Base-by-base conservation (phyloP, 371 early-diverging fungal species). In the Mycotypha africana region DNA sequence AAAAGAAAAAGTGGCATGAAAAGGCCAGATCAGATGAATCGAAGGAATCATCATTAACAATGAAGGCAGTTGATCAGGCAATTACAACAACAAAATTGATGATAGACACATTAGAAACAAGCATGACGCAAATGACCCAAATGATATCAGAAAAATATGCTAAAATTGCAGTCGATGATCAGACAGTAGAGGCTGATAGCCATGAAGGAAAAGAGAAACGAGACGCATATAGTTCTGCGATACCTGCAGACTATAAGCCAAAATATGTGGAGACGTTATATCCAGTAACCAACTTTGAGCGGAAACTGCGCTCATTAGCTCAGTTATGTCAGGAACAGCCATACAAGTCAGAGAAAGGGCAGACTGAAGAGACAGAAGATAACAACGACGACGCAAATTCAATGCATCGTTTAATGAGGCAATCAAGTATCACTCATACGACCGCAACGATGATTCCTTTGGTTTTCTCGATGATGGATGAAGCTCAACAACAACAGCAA, bases 261-360 rank as follows among this genome's bases (percentile, higher is more conserved):
- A 61, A 51, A 21, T 62, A 49, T n/a, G 55, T 73, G 11, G 69
- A 68, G 21, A 65, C 65, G 4, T 39, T 69, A 4, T 64, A 66
- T 40, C 74, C 74, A 3, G 61, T 69, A 2, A 48, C 67, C 20
- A 58, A 65, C 38, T 62, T 69, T 40, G 74, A 73, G 46, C 50
- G 65, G 4, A 63, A 60, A 25, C 37, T 73, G 12, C 55, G 74
- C 4, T 58, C 74, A 6, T 33, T 73, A 20, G 61, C 66, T 19
- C 69, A 73, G 32, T 38, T 73, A 4, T 73, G 74, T 34, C 65
- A 61, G 34, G 59, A 64, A 38, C 65, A n/a, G n/a, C n/a, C n/a
- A n/a, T n/a, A n/a, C n/a, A n/a, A n/a, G n/a, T n/a, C n/a, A n/a
- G n/a, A n/a, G n/a, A n/a, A n/a, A n/a, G n/a, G n/a, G n/a, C n/a